Base-by-base conservation (phyloP, 345 rosid genomes). In the Euphorbia pulcherrima region DNA sequence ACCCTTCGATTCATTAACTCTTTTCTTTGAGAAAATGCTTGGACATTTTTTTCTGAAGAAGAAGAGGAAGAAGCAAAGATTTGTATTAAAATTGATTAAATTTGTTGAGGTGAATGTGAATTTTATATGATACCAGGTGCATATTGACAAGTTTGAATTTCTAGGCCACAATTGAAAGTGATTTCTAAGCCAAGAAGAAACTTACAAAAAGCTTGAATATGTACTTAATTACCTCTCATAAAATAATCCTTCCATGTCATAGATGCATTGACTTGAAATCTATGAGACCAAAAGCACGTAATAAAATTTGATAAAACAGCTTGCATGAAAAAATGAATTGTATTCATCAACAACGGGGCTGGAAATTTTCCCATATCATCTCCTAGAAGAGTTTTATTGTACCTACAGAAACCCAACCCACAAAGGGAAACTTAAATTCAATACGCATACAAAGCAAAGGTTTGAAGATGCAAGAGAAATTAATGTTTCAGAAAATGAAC, bases 261-360 rank as follows among this genome's bases (percentile, higher is more conserved):
- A 67, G 84, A 67, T 64, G 78, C 82, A 28, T 77, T 78, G 68
- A 86, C 79, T 57, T 84, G 85, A 84, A 79, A 85, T 82, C 83
- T 87, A 70, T 86, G 83, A 17, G 96, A 90, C 92, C 99, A 89
- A 72, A 83, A 83, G 90, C 92, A 95, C 5, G 85, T 82, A 67
- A 95, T 88, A 68, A 77, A 80, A 70, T 83, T 90, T 27, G 99
- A 82, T 64, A 95, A 69, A 80, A 82, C 71, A 77, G 99, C 97
- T 92, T 95, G 99, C 83, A 95, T 88, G 52, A 86, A 62, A 74
- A 95, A 95, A 78, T 95, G 99, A 67, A 95, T 37, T 3, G 96
- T 86, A 81, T 92, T 95, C 97, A 95, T 95, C 85, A 92, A 78
- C 62, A 95, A 80, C 50, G 99, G 99, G 75, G 99, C 99, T 0